Evolutionary conservation across 1,284 basidiomycete genomes (phyloP).

Genomic region (Trichosporon faecale): DNA sequence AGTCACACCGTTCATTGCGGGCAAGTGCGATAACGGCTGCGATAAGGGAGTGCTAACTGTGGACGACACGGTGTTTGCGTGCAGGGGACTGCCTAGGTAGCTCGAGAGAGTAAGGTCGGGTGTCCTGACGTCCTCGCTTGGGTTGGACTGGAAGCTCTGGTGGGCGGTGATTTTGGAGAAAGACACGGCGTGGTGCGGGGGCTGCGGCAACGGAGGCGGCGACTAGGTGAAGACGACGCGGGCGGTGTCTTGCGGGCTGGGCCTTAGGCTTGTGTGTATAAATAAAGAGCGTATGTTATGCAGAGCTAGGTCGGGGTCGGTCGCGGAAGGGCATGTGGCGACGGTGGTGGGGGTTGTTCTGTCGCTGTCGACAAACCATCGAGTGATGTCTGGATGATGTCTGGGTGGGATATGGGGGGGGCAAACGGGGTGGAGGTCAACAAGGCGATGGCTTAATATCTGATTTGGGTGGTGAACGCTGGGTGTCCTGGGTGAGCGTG

Average conservation of each 20-base stretch:
- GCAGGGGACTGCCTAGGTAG: not conserved
- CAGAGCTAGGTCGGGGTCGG: not conserved
- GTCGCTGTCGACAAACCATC: not conserved
- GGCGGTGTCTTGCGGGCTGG: conserved; percentile 1
- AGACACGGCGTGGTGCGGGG: not conserved
- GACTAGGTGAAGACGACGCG: not conserved
- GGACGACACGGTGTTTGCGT: not conserved
- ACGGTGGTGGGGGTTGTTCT: not conserved
- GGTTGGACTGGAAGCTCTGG: not conserved
- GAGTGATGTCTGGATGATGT: not conserved
- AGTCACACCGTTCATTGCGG: not conserved
- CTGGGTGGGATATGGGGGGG: too few relatives aligned
- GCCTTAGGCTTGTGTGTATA: not conserved
- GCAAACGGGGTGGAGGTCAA: not conserved
- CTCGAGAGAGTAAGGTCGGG: not conserved
- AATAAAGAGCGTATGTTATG: conserved; percentile 1
- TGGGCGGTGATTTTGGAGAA: not conserved
- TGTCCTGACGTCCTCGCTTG: not conserved
- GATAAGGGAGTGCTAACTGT: not conserved
- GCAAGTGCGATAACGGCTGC: not conserved
- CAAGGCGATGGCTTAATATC: not conserved
- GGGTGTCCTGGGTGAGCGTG: not conserved
- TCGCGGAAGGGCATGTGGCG: not conserved
- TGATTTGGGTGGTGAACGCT: not conserved
- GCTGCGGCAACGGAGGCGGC: conserved; percentile 1